Percentiles rank a stretch among this genome's conserved stretches.
Evolutionary conservation across 1,139 yeast genomes (phyloP).

Genomic region (Kluyveromyces sp.): DNA sequence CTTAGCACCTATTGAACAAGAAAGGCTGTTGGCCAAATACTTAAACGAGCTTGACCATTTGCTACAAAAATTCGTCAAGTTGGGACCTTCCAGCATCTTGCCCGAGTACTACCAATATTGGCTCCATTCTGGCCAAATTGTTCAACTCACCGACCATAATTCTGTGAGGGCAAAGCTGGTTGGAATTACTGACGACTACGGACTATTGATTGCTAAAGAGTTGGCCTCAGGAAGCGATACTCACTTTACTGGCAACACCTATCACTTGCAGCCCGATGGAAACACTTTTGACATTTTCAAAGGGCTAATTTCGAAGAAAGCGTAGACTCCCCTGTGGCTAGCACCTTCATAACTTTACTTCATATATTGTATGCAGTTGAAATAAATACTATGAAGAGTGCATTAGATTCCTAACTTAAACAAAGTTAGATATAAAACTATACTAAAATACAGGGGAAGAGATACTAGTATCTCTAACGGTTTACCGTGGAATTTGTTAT

Average conservation of each 20-base stretch:
- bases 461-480: neutral
- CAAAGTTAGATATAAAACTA: constrained; percentile 7
- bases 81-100: constrained; percentile 66
- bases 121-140: constrained; percentile 71
- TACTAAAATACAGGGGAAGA: constrained; percentile 7
- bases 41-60: constrained; percentile 59
- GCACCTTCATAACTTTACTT: constrained; percentile 23
- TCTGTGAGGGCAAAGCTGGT: constrained; percentile 54
- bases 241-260: constrained; percentile 44
- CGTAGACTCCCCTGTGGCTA: neutral
- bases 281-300: constrained; percentile 93
- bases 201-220: constrained; percentile 72
- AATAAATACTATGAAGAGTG: constrained; percentile 42
- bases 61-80: constrained; percentile 48
- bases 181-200: constrained; percentile 83
- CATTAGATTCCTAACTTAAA: constrained; percentile 29
- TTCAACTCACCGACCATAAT: constrained; percentile 42
- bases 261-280: constrained; percentile 91
- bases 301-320: constrained; percentile 75
- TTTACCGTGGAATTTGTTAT: neutral
- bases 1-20: constrained; percentile 51
- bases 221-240: constrained; percentile 36
- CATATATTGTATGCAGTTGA: neutral
- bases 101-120: constrained; percentile 74
- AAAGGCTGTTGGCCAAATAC: constrained; percentile 61